Percentiles rank a stretch among this genome's conserved stretches.
Conservation (phyloP, 148 eudicot species). For the Amaranthus hypochondriacus region DNA sequence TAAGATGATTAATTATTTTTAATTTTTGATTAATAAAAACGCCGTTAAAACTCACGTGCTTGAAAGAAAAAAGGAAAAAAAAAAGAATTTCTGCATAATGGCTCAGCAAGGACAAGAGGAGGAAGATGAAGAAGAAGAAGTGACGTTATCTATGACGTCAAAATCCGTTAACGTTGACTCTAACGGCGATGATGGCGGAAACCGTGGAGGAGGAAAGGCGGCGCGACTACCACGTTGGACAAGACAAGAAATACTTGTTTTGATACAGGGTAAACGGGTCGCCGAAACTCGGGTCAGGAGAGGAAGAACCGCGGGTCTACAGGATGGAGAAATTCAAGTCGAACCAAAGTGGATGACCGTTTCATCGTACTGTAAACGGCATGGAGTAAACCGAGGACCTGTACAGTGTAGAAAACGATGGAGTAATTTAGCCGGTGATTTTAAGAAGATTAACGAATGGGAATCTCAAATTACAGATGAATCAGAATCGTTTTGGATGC, state of each 20-base stretch:
- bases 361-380: constrained; percentile 66
- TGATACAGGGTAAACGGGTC: constrained; percentile 76
- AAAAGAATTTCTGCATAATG: no score
- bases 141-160: neutral
- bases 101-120: neutral
- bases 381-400: constrained; percentile 88
- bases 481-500: constrained; percentile 74
- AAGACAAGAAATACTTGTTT: constrained; percentile 73
- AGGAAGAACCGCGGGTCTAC: constrained; percentile 38
- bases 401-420: constrained; percentile 93
- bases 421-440: constrained; percentile 89
- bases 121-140: neutral
- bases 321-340: constrained; percentile 22
- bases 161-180: constrained; percentile 7
- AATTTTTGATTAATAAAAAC: no score
- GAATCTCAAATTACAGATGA: constrained; percentile 47
- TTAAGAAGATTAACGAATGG: constrained; percentile 91
- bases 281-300: constrained; percentile 70
- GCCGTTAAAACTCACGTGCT: no score
- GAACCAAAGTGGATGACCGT: constrained; percentile 93
- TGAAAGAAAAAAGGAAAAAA: no score
- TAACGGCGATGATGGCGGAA: constrained; percentile 7
- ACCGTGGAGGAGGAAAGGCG: constrained; percentile 36
- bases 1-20: no score
- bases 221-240: constrained; percentile 84